These are phyloP conservation scores for Amauroascus verrucosus DNA, from an alignment of 2,329 filamentous ascomycete genomes.

Conservation along the genomic window DNA sequence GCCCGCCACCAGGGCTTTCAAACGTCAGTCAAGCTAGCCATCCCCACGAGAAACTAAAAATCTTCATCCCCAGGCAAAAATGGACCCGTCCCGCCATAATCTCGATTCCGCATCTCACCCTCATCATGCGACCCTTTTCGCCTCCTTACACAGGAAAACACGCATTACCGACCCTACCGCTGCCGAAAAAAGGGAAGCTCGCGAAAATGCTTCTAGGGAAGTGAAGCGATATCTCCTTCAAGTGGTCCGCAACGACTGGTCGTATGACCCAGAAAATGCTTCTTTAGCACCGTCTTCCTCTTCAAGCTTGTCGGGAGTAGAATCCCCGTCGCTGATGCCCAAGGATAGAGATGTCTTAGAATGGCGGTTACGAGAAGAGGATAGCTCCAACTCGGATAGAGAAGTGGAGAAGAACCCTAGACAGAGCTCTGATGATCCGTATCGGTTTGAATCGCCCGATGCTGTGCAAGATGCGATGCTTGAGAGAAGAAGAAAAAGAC, in stretches of 20 bases:
- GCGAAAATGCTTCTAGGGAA: slow-evolving; percentile 33
- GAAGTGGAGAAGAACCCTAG: neutral
- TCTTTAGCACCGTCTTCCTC: slow-evolving; percentile 8
- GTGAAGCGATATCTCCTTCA: slow-evolving; percentile 34
- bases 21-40: neutral
- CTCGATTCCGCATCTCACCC: slow-evolving; percentile 5
- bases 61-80: neutral
- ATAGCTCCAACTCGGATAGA: slow-evolving; percentile 16
- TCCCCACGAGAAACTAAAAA: neutral
- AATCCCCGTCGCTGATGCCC: neutral
- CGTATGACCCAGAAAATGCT: slow-evolving; percentile 21
- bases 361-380: slow-evolving; percentile 17
- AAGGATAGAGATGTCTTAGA: slow-evolving; percentile 13
- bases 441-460: slow-evolving; percentile 35
- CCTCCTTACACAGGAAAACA: slow-evolving; percentile 19
- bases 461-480: slow-evolving; percentile 32
- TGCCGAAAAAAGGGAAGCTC: slow-evolving; percentile 20
- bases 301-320: neutral
- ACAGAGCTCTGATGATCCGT: slow-evolving; percentile 20
- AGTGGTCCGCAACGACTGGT: slow-evolving; percentile 36
- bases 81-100: slow-evolving; percentile 8
- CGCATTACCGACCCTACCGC: slow-evolving; percentile 14
- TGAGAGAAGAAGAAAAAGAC: slow-evolving; percentile 46
- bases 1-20: neutral
- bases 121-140: slow-evolving; percentile 15